Evolutionary conservation across 768 basidiomycete genomes (phyloP).

Genomic region (Suillus brevipes): DNA sequence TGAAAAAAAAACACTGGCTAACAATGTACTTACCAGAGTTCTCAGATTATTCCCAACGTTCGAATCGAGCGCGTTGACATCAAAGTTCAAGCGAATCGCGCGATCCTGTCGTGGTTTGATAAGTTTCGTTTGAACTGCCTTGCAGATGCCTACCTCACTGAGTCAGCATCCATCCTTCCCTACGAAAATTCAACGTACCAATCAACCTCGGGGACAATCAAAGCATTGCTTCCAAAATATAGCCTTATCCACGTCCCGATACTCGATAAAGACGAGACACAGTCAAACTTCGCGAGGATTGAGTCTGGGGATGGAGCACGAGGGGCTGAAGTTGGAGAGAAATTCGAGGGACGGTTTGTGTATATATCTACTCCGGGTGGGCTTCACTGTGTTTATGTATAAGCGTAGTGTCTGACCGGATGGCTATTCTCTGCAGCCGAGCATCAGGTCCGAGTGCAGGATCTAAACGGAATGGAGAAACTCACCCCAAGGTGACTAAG

Average conservation of each 20-base stretch:
- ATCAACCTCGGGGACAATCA: slow-evolving; percentile 89
- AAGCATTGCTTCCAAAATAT: slow-evolving; percentile 71
- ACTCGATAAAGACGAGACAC: slow-evolving; percentile 89
- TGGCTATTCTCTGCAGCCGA: too few species aligned
- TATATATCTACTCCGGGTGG: slow-evolving; percentile 86
- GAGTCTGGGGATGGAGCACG: slow-evolving; percentile 19
- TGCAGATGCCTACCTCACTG: slow-evolving; percentile 70
- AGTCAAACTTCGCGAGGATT: slow-evolving; percentile 39
- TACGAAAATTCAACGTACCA: slow-evolving; percentile 45
- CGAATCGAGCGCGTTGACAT: too few species aligned
- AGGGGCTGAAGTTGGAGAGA: slow-evolving; percentile 55
- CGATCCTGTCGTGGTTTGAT: slow-evolving; percentile 54
- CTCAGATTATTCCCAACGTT: slow-evolving; percentile 23
- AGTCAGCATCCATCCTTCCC: slow-evolving; percentile 48
- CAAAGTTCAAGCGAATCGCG: too few species aligned
- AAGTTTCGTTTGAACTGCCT: slow-evolving; percentile 94
- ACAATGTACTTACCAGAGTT: too few species aligned
- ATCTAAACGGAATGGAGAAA: too few species aligned
- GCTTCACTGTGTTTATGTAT: slow-evolving; percentile 45
- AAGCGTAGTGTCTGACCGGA: too few species aligned
- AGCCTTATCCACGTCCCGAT: slow-evolving; percentile 86
- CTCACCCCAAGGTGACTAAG: too few species aligned
- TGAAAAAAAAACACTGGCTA: neutral
- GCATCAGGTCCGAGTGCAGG: too few species aligned
- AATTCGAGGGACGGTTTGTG: slow-evolving; percentile 98